Conservation (phyloP, 1,284 basidiomycete genomes). For the Gomphus sp. region DNA sequence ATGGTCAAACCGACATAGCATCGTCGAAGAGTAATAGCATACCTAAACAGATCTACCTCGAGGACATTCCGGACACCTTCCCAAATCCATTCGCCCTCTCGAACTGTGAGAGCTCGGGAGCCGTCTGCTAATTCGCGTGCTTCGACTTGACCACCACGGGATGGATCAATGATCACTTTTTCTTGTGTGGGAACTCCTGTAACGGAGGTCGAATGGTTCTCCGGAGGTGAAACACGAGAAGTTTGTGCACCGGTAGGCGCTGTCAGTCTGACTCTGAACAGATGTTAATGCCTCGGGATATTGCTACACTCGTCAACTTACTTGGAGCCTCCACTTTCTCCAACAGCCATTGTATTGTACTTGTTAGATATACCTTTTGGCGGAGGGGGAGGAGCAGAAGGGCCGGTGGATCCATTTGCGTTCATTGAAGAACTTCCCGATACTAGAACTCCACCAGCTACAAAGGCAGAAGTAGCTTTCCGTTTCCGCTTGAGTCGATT, state of each 20-base stretch:
- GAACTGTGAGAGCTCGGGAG: constrained; percentile 63
- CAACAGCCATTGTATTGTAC: constrained; percentile 45
- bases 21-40: not conserved
- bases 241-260: constrained; percentile 38
- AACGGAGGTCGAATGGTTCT: constrained; percentile 23
- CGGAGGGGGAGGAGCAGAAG: constrained; percentile 51
- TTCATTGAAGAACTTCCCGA: constrained; percentile 7
- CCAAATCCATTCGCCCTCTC: constrained; percentile 82
- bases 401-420: not conserved
- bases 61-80: constrained; percentile 76
- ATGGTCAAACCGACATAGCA: not conserved
- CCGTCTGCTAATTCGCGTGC: constrained; percentile 61
- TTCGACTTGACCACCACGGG: constrained; percentile 71
- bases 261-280: constrained; percentile 55
- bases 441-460: constrained; percentile 25
- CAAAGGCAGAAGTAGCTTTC: constrained; percentile 71
- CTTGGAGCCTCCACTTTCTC: constrained; percentile 44
- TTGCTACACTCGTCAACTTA: constrained; percentile 24
- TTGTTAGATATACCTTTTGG: constrained; percentile 39
- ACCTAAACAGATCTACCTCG: constrained; percentile 73
- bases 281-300: constrained; percentile 3
- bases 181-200: constrained; percentile 32
- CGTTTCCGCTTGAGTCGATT: constrained; percentile 89
- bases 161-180: constrained; percentile 65
- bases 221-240: constrained; percentile 51